phyloP scores from a whole-genome alignment of 371 early-diverging fungal species.

The Blastocladiella emersonii region DNA sequence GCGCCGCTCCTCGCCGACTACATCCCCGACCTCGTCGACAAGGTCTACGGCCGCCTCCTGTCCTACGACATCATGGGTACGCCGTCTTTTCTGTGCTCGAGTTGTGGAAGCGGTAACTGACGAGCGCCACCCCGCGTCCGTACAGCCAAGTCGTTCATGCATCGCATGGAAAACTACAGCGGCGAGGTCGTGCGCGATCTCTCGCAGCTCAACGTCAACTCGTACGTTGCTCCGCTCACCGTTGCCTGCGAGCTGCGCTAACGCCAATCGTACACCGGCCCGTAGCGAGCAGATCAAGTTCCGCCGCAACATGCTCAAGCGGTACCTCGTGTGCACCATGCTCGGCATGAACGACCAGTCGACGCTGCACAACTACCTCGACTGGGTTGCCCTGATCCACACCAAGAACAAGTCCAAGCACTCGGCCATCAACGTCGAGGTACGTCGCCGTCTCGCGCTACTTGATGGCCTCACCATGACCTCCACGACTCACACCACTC shows the following conservation, averaged over 20 bases:
- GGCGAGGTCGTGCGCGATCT: conserved; percentile 9
- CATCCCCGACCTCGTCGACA: not conserved
- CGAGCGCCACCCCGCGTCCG: no score
- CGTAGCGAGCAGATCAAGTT: conserved; percentile 60
- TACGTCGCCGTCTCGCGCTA: no score
- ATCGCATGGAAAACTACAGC: conserved; percentile 11
- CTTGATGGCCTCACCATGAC: no score
- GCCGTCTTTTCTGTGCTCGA: no score
- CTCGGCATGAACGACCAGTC: conserved; percentile 59
- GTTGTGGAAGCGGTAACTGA: no score
- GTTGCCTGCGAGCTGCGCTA: not conserved
- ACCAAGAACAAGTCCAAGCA: not conserved
- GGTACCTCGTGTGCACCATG: conserved; percentile 49
- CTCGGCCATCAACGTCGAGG: conserved; percentile 55
- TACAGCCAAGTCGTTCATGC: conserved; percentile 7
- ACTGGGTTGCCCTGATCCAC: conserved; percentile 1
- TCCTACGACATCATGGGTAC: conserved; percentile 21
- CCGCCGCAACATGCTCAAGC: conserved; percentile 58
- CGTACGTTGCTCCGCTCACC: not conserved
- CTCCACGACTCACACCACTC: no score
- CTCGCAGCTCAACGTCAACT: not conserved
- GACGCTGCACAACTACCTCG: conserved; percentile 47
- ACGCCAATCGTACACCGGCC: no score
- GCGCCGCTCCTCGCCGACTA: not conserved
- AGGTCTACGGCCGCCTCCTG: conserved; percentile 15